Evolutionary conservation across 257 asterid species (phyloP).

Genomic region (Solanum virginianum): DNA sequence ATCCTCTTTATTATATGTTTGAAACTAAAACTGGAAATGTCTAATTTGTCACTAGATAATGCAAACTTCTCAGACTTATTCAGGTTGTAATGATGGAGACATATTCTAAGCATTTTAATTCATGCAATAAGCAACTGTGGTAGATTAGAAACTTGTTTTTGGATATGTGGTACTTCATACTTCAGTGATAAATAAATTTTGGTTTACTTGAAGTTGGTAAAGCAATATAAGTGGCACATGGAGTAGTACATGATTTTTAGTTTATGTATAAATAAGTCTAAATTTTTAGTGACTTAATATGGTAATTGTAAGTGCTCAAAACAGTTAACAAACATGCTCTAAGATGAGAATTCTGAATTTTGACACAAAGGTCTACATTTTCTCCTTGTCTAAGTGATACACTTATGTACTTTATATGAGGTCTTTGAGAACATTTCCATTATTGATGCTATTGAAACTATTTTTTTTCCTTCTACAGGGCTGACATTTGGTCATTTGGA

Average conservation of each 20-base stretch:
- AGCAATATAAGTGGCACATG: background rate
- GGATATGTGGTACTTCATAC: background rate
- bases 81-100: background rate
- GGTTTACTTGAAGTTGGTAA: background rate
- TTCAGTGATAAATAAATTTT: background rate
- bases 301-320: background rate
- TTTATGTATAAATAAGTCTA: background rate
- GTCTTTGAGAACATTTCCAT: background rate
- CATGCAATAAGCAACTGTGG: background rate
- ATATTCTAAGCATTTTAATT: background rate
- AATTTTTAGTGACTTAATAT: background rate
- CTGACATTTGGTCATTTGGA: conserved; percentile 99
- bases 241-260: background rate
- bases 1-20: background rate
- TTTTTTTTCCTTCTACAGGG: conserved; percentile 39
- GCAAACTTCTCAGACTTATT: background rate
- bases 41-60: background rate
- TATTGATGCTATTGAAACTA: background rate
- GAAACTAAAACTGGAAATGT: background rate
- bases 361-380: background rate
- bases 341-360: background rate
- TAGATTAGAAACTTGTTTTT: background rate
- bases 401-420: background rate
- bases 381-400: background rate
- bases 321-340: background rate